Evolutionary conservation across 140 eudicot species (phyloP).

Genomic region (Flaveria floridana): DNA sequence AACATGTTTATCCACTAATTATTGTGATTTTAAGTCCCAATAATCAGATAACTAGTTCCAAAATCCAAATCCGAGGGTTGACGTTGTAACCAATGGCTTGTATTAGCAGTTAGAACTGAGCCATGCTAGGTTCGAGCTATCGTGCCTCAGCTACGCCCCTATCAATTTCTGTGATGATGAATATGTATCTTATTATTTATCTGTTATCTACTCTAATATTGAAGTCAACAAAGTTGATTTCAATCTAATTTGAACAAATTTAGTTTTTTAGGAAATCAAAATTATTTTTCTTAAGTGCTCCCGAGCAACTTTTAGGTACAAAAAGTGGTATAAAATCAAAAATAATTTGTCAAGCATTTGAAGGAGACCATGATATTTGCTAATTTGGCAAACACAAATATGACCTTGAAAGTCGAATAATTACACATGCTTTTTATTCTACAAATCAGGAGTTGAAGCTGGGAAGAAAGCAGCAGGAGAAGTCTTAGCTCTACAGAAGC

Average conservation of each 20-base stretch:
- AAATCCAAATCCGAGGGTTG: no score
- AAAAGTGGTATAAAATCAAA: not conserved
- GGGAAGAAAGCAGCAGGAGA: slow-evolving; percentile 99
- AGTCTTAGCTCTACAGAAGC: slow-evolving; percentile 90
- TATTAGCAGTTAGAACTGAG: not conserved
- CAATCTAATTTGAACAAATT: not conserved
- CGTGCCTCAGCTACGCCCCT: not conserved
- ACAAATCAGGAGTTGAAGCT: slow-evolving; percentile 82
- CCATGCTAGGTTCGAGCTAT: not conserved
- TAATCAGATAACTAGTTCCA: no score
- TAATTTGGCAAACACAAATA: slow-evolving; percentile 22
- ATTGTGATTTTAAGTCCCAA: no score
- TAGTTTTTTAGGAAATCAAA: not conserved
- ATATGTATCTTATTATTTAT: not conserved
- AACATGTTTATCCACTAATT: not conserved
- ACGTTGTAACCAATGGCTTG: no score
- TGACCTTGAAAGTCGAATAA: not conserved
- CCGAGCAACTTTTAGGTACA: not conserved
- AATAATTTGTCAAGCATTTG: not conserved
- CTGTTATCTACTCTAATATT: not conserved
- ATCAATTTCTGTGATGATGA: not conserved
- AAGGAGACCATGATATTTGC: not conserved
- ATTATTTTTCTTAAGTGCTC: not conserved
- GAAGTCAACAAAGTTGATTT: not conserved
- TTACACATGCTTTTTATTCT: not conserved